These are phyloP conservation scores for Mycogone perniciosa DNA, from an alignment of 2,329 filamentous ascomycete genomes.

Conservation along the genomic window DNA sequence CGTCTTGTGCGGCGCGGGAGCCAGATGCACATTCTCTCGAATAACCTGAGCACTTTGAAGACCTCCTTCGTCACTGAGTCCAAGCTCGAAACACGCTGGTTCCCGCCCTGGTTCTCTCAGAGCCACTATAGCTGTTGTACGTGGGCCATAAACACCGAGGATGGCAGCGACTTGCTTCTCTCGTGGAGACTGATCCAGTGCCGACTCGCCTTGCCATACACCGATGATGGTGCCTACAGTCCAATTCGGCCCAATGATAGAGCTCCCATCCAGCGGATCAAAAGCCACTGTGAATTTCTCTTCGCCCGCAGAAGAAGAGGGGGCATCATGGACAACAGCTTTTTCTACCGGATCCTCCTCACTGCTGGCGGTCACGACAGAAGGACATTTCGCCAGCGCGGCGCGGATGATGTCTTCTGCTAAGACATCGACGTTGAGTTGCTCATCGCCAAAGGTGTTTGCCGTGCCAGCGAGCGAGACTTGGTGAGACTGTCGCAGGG, in stretches of 20 bases:
- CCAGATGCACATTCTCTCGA: constrained; percentile 34
- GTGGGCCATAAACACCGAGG: constrained; percentile 48
- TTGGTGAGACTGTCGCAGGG: constrained; percentile 38
- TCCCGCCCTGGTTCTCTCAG: constrained; percentile 38
- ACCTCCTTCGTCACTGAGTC: constrained; percentile 25
- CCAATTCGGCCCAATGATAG: constrained; percentile 54
- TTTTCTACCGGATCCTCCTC: constrained; percentile 55
- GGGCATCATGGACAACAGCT: constrained; percentile 17
- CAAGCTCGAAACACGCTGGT: constrained; percentile 46
- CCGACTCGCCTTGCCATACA: constrained; percentile 47
- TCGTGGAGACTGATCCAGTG: constrained; percentile 34
- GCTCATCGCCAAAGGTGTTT: constrained; percentile 54
- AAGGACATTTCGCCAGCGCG: constrained; percentile 36
- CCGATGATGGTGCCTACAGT: constrained; percentile 54
- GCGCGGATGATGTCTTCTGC: constrained; percentile 44
- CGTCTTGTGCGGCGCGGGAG: constrained; percentile 35
- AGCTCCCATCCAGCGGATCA: constrained; percentile 58
- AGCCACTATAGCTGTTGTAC: constrained; percentile 50
- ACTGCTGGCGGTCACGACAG: constrained; percentile 47
- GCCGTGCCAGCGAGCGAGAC: constrained; percentile 43
- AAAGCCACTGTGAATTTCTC: constrained; percentile 55
- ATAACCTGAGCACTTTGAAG: constrained; percentile 31
- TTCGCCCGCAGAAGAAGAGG: background rate
- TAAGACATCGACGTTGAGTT: constrained; percentile 51
- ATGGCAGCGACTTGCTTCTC: constrained; percentile 42